Evolutionary conservation across 768 basidiomycete species (phyloP), one percentile per base, ranked within the genome.

Genomic region (Dioszegia hungarica): DNA sequence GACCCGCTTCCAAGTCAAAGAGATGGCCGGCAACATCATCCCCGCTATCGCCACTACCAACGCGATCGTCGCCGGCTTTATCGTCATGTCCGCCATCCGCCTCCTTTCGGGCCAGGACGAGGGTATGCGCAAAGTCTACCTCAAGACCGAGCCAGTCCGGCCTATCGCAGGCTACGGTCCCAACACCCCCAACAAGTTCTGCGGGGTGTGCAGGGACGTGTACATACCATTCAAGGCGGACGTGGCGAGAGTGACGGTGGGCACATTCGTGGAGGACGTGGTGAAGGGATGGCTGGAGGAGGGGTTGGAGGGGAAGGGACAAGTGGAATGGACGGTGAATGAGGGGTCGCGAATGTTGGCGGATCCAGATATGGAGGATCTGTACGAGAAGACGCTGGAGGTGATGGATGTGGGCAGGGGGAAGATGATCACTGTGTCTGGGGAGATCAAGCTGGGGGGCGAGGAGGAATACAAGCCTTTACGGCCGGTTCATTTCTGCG

Each of bases 11-110:
- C 87, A 97, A 73, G 86, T 99, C 47, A 99, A 99, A 83, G 93
- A 97, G 77, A 98, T 97, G 90, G 95, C 95, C 0, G 95, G 95
- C 10, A 99, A 99, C 77, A 98, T 99, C 68, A 99, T 98, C 62
- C 95, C 95, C 5, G 95, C 95, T 1, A 98, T 99, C 67, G 95
- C 95, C 4, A 99, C 95, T 3, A 99, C 95, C 22, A 99, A 99
- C 74, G 95, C 95, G 10, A 89, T 99, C 75, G 85, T 98, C 63
- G 88, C 95, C 0, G 95, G 94, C 0, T 79, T 94, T 36, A 91
- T 98, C 70, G 92, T 98, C 22, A 81, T 97, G 41, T 93, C 97
- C 74, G 88, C 92, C 0, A 78, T 97, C 20, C 87, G 91, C 56
- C 80, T 95, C 39, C 80, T 98, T 33, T 85, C 84, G 20, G 34